Percentiles rank a stretch among this genome's conserved stretches.
Conservation (phyloP, 768 basidiomycete genomes). For the Termitomyces bulborhizus region DNA sequence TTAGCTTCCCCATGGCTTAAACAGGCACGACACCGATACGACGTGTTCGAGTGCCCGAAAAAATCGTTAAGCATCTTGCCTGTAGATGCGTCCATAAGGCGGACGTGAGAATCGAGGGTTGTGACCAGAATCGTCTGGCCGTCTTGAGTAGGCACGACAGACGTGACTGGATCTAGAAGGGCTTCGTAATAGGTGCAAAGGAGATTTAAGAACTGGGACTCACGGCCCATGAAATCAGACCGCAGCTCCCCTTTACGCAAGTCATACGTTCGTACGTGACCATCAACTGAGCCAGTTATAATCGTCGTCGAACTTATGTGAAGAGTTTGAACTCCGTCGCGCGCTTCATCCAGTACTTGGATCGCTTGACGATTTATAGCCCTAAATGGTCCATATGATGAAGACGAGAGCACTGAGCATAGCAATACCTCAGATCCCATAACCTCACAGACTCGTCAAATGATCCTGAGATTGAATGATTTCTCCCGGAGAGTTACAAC, state of each 20-base stretch:
- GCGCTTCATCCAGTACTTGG: conserved; percentile 85
- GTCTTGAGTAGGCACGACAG: conserved; percentile 76
- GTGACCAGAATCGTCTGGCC: conserved; percentile 75
- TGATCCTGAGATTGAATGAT: conserved; percentile 49
- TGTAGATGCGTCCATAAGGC: conserved; percentile 77
- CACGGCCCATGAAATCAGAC: conserved; percentile 87
- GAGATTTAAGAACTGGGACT: conserved; percentile 23
- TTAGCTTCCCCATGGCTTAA: conserved; percentile 81
- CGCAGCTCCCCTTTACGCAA: conserved; percentile 88
- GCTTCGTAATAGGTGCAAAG: background rate
- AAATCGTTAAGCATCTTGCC: conserved; percentile 88
- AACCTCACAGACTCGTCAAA: conserved; percentile 87
- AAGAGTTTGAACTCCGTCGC: conserved; percentile 80
- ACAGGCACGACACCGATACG: conserved; percentile 75
- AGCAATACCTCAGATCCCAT: conserved; percentile 82
- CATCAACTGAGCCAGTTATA: conserved; percentile 84
- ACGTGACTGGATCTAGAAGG: conserved; percentile 74
- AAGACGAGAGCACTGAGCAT: background rate
- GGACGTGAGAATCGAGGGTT: conserved; percentile 78
- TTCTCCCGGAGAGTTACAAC: background rate
- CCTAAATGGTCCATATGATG: conserved; percentile 31
- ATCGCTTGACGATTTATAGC: conserved; percentile 64
- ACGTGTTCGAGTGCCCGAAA: conserved; percentile 63
- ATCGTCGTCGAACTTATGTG: conserved; percentile 62
- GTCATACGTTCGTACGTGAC: conserved; percentile 90